Conservation (phyloP, 2,329 filamentous ascomycete species). For the Verticillium isaacii region DNA sequence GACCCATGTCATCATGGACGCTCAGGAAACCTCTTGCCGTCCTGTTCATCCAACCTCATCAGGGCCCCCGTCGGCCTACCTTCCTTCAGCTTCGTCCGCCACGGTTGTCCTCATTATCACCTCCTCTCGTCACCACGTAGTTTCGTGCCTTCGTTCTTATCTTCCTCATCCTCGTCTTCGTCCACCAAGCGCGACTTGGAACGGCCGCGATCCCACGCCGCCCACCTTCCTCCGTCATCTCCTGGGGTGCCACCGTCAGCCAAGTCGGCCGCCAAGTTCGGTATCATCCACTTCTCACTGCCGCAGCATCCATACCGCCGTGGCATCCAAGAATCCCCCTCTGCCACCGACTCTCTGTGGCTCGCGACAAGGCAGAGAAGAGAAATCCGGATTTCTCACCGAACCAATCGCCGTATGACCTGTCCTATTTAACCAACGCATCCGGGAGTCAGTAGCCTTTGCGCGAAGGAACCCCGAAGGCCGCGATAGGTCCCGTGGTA, state of each 20-base stretch:
- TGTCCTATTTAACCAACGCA: not conserved
- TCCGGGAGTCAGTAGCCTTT: not conserved
- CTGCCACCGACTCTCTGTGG: not conserved
- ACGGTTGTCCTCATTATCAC: not conserved
- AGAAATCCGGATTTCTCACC: not conserved
- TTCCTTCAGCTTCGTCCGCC: not conserved
- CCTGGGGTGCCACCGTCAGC: not conserved
- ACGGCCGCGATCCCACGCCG: not conserved
- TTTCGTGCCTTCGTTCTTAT: not conserved
- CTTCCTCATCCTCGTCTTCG: not conserved
- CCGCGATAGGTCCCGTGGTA: slow-evolving; percentile 1
- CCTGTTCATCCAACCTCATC: not conserved
- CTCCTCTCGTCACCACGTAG: not conserved
- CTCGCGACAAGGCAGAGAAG: not conserved
- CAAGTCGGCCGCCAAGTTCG: not conserved
- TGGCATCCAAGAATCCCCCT: not conserved
- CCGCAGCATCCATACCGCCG: not conserved
- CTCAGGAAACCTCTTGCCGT: not conserved
- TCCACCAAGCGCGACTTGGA: not conserved
- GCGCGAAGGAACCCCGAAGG: not conserved
- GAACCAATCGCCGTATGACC: not conserved
- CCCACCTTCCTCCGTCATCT: not conserved
- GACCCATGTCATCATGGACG: not conserved
- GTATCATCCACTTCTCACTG: not conserved
- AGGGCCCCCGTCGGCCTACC: not conserved